Conservation (phyloP, 2,329 filamentous ascomycete genomes). For the Leptoxyphium fumago region DNA sequence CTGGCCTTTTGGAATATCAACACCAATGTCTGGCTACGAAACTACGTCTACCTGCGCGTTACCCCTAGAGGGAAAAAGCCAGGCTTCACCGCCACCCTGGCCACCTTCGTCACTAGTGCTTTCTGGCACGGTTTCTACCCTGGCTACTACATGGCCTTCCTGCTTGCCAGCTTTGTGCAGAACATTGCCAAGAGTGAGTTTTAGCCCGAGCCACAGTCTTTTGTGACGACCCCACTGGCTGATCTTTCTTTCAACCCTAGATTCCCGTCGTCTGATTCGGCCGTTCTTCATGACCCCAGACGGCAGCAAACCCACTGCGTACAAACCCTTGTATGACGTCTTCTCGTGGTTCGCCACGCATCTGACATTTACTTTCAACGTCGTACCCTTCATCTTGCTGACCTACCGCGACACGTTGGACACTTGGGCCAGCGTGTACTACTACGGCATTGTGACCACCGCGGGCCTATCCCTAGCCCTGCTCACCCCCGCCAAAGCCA, state of each 20-base stretch:
- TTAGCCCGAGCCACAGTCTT: not conserved
- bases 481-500: constrained; percentile 56
- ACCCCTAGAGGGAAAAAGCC: constrained; percentile 93
- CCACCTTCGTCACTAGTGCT: constrained; percentile 80
- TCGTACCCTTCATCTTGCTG: constrained; percentile 74
- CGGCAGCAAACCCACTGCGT: constrained; percentile 49
- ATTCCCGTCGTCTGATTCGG: constrained; percentile 75
- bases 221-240: not conserved
- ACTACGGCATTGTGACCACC: constrained; percentile 63
- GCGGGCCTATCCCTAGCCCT: constrained; percentile 57
- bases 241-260: constrained; percentile 29
- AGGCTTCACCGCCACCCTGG: constrained; percentile 84
- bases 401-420: constrained; percentile 52
- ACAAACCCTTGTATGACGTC: constrained; percentile 78
- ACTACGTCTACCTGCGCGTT: constrained; percentile 90
- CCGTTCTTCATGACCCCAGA: constrained; percentile 82
- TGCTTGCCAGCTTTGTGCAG: constrained; percentile 81
- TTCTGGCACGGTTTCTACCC: constrained; percentile 98
- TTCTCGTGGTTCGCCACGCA: constrained; percentile 64
- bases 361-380: constrained; percentile 67
- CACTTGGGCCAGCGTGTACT: constrained; percentile 79
- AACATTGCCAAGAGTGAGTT: constrained; percentile 82
- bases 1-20: constrained; percentile 97
- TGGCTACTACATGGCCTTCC: constrained; percentile 84
- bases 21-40: constrained; percentile 90